These are phyloP conservation scores for Apocynum venetum DNA, from an alignment of 257 asterid species.

Conservation along the genomic window DNA sequence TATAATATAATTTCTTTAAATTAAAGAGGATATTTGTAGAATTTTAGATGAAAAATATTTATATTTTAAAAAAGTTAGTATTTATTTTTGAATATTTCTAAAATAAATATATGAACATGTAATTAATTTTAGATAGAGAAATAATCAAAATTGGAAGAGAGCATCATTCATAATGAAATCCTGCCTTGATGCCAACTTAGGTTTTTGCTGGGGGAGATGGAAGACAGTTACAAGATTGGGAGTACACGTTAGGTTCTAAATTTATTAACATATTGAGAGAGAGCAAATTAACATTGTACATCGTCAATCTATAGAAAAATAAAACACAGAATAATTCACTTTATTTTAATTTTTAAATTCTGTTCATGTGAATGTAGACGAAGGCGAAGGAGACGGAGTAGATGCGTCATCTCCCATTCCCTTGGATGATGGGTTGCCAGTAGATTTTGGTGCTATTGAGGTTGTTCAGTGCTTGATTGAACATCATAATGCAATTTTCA, in stretches of 20 bases:
- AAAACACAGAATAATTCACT: neutral
- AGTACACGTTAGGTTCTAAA: neutral
- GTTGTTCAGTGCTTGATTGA: slow-evolving; percentile 80
- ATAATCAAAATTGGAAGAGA: neutral
- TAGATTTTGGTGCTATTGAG: slow-evolving; percentile 77
- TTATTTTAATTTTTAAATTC: neutral
- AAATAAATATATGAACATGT: neutral
- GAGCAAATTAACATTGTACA: neutral
- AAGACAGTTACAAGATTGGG: neutral
- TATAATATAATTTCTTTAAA: neutral
- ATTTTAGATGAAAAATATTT: neutral
- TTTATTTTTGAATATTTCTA: too few relatives aligned
- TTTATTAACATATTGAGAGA: neutral
- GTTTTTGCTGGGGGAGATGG: neutral
- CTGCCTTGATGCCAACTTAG: neutral
- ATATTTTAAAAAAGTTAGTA: neutral
- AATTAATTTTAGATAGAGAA: neutral
- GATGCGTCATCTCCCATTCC: slow-evolving; percentile 79
- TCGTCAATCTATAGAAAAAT: neutral
- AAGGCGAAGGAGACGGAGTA: slow-evolving; percentile 38
- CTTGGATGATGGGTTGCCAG: slow-evolving; percentile 63
- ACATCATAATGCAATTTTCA: slow-evolving; percentile 77
- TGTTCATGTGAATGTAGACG: slow-evolving; percentile 36
- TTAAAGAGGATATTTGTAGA: neutral
- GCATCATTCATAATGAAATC: neutral